These are phyloP conservation scores for Gloeophyllum trabeum DNA, from an alignment of 768 basidiomycete species.

Conservation along the genomic window DNA sequence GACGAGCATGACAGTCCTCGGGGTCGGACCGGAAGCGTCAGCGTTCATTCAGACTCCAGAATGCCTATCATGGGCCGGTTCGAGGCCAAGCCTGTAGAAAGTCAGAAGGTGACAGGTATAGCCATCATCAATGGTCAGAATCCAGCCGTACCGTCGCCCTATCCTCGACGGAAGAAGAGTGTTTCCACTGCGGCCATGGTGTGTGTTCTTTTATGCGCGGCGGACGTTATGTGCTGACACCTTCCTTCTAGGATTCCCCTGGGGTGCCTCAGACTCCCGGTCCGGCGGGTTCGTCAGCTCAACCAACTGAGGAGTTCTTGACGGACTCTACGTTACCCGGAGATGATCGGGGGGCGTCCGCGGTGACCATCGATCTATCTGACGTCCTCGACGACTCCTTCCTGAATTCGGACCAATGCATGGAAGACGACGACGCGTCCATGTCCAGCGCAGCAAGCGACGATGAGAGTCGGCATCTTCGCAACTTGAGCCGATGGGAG, in stretches of 20 bases:
- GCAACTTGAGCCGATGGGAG: constrained; percentile 61
- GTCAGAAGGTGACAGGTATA: no score
- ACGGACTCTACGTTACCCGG: background rate
- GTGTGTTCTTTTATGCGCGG: background rate
- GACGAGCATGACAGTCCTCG: constrained; percentile 13
- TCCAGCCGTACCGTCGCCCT: constrained; percentile 2
- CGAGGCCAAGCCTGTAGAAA: constrained; percentile 5
- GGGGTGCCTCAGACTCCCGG: background rate
- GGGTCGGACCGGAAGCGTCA: constrained; percentile 25
- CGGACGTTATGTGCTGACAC: background rate
- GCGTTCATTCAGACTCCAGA: constrained; percentile 16
- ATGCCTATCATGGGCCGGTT: constrained; percentile 30
- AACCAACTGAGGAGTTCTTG: background rate
- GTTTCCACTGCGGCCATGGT: background rate
- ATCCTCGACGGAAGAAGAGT: background rate
- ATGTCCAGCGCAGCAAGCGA: constrained; percentile 22
- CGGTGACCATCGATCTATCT: constrained; percentile 53
- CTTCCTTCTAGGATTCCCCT: background rate
- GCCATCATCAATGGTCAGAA: constrained; percentile 1
- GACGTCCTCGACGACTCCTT: constrained; percentile 72
- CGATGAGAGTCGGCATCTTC: constrained; percentile 25
- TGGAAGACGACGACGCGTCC: constrained; percentile 15
- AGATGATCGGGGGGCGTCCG: constrained; percentile 13
- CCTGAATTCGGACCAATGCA: constrained; percentile 1
- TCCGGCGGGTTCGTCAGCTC: background rate